These are phyloP conservation scores for Chionographis japonica DNA, from an alignment of 106 monocot species.

Conservation along the genomic window DNA sequence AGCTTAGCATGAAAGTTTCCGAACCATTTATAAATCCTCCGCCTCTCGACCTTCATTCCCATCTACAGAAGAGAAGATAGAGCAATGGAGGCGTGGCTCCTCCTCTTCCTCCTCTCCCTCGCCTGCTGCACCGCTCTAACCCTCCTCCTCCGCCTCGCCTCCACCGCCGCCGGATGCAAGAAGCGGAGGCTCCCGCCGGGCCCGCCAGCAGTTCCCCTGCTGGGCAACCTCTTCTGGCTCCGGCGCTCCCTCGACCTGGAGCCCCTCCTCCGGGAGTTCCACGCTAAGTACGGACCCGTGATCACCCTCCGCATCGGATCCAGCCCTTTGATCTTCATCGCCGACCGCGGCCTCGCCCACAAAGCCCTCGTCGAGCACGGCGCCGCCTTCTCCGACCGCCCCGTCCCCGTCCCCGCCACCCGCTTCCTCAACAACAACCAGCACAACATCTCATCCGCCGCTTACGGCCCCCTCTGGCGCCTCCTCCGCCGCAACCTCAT, in stretches of 20 bases:
- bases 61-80: background rate
- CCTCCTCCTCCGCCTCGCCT: background rate
- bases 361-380: too few relatives aligned
- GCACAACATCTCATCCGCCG: too few relatives aligned
- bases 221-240: background rate
- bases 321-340: too few relatives aligned
- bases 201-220: slow-evolving; percentile 7
- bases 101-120: background rate
- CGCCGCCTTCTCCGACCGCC: background rate
- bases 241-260: background rate
- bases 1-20: too few relatives aligned
- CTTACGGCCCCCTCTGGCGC: too few relatives aligned
- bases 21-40: too few relatives aligned
- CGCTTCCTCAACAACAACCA: too few relatives aligned
- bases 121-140: background rate
- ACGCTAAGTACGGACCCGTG: too few relatives aligned
- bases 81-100: background rate
- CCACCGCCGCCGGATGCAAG: background rate
- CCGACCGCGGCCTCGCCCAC: too few relatives aligned
- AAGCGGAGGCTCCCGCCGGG: slow-evolving; percentile 14
- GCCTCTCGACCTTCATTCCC: too few relatives aligned
- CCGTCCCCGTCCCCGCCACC: background rate
- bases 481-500: too few relatives aligned
- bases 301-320: too few relatives aligned
- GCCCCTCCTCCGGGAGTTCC: background rate